Base-by-base conservation (phyloP, 352 stramenopile genomes). In the Phytophthora crassamura region DNA sequence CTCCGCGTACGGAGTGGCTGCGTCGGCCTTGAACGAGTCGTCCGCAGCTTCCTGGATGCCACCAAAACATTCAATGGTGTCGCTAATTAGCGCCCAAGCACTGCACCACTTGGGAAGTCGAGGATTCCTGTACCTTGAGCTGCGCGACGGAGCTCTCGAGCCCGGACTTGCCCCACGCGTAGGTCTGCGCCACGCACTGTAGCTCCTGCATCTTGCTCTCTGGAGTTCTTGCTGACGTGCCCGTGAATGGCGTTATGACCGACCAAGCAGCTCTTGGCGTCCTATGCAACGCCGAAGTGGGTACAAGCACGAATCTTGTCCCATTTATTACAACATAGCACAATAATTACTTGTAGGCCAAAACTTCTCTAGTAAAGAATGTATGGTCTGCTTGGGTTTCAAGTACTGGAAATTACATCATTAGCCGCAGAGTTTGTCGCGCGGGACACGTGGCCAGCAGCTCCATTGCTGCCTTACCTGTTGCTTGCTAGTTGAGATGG, bases 81-180 rank as follows among this genome's bases (percentile, higher is more conserved):
- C 49, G 33, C 1, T 3, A 18, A 48, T 30, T 18, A 53, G 22
- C 32, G 22, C 14, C 0, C 2, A 15, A 34, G 35, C 10, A 49
- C 4, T 49, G 20, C 20, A 15, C 20, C 36, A 46, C 32, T 46
- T 35, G n/a, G 30, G 14, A 42, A 36, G 15, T 43, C 25, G 12
- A n/a, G 38, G 16, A 54, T 16, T 15, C 53, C 16, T 55, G 51
- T 43, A 96, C 90, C 82, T 95, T 90, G 53, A 98, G 78, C 64
- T 95, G 81, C 42, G 93, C 92, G 28, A 98, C 92, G 54, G 80
- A 75, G 65, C 87, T 97, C 42, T 85, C 64, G 52, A 74, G 50
- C n/a, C 92, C 93, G 38, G 52, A 72, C 65, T 97, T 97, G 20
- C 93, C 93, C 93, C 93, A 98, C 16, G 89, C 90, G 66, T 98